Evolutionary conservation across 2,329 filamentous ascomycete genomes (phyloP).

Genomic region (Nemania diffusa): DNA sequence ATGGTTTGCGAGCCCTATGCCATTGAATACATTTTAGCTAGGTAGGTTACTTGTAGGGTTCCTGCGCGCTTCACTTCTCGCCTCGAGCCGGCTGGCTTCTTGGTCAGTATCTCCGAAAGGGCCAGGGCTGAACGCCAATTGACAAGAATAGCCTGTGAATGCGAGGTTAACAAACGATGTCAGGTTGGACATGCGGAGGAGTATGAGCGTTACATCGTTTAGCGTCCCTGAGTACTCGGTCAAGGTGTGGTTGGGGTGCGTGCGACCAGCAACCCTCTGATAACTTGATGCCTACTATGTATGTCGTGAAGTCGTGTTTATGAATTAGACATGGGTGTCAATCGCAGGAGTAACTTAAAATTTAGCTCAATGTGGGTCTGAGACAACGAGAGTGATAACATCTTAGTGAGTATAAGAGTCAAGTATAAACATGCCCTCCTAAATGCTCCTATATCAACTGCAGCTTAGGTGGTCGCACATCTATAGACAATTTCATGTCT

Average conservation of each 20-base stretch:
- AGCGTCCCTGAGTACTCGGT: neutral
- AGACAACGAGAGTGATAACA: neutral
- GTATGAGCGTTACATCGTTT: constrained; percentile 5
- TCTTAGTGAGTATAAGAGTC: neutral
- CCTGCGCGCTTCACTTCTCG: neutral
- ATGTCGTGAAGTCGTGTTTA: neutral
- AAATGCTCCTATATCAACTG: neutral
- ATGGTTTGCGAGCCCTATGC: neutral
- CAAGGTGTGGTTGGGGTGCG: constrained; percentile 1
- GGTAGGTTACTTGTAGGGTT: neutral
- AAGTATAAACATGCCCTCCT: constrained; percentile 6
- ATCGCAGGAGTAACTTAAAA: neutral
- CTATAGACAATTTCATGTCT: neutral
- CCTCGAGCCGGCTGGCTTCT: constrained; percentile 8
- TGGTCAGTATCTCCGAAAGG: neutral
- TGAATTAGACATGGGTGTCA: neutral
- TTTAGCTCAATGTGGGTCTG: neutral
- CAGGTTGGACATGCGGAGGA: neutral
- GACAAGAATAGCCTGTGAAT: neutral
- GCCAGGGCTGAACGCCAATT: no score
- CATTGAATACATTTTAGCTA: no score
- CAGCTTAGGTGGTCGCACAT: neutral
- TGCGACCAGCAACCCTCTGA: neutral
- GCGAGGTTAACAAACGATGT: neutral
- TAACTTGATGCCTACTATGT: neutral